Evolutionary conservation across 305 asterid species (phyloP).

Genomic region (Fraxinus platypoda): DNA sequence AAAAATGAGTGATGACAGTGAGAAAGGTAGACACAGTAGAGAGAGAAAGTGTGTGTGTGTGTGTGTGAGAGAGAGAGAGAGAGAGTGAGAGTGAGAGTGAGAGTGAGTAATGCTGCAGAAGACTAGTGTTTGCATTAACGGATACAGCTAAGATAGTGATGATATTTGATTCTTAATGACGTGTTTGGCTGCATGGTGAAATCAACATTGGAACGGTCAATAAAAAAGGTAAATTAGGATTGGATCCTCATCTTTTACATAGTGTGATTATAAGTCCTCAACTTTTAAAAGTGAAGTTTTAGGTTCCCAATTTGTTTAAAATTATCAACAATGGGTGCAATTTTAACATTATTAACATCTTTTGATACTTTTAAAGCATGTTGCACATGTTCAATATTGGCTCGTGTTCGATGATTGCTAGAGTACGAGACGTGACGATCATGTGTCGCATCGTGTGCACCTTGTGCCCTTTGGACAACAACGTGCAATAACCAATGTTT

Average conservation of each 20-base stretch:
- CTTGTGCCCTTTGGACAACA: neutral
- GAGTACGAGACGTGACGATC: neutral
- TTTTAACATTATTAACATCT: too few species aligned
- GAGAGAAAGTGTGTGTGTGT: neutral
- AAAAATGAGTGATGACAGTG: neutral
- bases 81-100: neutral
- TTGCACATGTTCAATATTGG: neutral
- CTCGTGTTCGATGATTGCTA: neutral
- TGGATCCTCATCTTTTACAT: neutral
- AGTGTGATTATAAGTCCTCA: neutral
- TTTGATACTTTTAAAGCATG: neutral
- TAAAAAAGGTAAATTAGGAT: neutral
- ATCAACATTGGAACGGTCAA: neutral
- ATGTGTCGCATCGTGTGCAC: neutral
- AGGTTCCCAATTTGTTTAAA: neutral
- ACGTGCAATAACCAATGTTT: neutral
- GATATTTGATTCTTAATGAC: neutral
- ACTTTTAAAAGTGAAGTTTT: neutral
- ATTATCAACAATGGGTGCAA: neutral
- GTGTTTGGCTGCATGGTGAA: neutral
- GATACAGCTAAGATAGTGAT: constrained; percentile 24
- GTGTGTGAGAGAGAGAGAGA: neutral
- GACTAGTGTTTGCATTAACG: neutral
- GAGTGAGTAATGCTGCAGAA: neutral
- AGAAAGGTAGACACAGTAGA: constrained; percentile 2